phyloP scores from a whole-genome alignment of 2,329 filamentous ascomycete species.

The Pyrenochaeta sp. region DNA sequence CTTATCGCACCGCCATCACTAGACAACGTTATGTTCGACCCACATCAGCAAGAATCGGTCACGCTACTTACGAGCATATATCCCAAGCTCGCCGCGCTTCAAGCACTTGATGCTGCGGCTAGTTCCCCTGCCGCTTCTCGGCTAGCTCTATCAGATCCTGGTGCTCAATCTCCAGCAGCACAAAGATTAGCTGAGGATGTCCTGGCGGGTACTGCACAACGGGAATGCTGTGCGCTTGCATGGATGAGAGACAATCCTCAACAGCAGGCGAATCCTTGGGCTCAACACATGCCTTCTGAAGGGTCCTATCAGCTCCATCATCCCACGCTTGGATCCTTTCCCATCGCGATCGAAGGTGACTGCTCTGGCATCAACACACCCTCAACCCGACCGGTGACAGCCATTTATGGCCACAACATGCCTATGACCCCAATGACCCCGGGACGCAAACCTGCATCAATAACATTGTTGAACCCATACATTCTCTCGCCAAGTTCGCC shows the following conservation, averaged over 20 bases:
- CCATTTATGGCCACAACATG: constrained; percentile 49
- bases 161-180: constrained; percentile 68
- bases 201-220: constrained; percentile 68
- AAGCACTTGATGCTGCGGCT: constrained; percentile 55
- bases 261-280: constrained; percentile 47
- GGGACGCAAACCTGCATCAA: constrained; percentile 38
- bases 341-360: constrained; percentile 52
- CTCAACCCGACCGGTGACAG: constrained; percentile 47
- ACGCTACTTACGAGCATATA: constrained; percentile 53
- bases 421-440: constrained; percentile 45
- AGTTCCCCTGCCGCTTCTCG: constrained; percentile 53
- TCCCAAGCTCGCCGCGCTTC: constrained; percentile 56
- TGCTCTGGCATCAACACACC: constrained; percentile 49
- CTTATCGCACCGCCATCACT: constrained; percentile 48
- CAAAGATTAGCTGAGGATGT: constrained; percentile 66
- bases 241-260: constrained; percentile 59
- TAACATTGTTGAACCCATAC: constrained; percentile 49
- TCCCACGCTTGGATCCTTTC: constrained; percentile 53
- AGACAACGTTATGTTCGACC: constrained; percentile 32
- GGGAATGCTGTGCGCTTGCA: constrained; percentile 74
- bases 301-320: constrained; percentile 56
- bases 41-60: constrained; percentile 39
- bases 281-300: constrained; percentile 44
- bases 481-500: constrained; percentile 46
- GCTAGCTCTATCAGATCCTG: constrained; percentile 73